Percentiles rank a stretch among this genome's conserved stretches.
Evolutionary conservation across 1,284 basidiomycete species (phyloP).

Genomic region (Fomitiporia mediterranea): DNA sequence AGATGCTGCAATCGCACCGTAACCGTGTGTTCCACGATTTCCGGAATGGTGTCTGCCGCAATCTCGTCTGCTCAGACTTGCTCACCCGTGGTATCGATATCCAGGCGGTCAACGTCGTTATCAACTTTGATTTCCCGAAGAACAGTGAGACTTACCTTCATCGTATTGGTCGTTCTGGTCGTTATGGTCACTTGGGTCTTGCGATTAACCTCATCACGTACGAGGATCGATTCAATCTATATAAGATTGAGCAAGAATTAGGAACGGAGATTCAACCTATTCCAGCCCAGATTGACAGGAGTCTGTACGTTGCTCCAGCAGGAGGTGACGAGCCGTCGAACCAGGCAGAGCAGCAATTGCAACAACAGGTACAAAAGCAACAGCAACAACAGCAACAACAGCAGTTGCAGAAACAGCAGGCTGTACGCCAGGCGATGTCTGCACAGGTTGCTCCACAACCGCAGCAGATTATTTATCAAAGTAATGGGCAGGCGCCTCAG

Average conservation of each 20-base stretch:
- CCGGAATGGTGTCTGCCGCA: slow-evolving; percentile 96
- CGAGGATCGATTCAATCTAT: slow-evolving; percentile 96
- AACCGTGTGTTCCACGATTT: slow-evolving; percentile 99
- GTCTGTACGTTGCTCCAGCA: slow-evolving; percentile 83
- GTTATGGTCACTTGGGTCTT: slow-evolving; percentile 95
- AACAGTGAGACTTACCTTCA: slow-evolving; percentile 98
- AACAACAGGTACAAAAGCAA: slow-evolving; percentile 26
- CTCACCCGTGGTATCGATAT: slow-evolving; percentile 99
- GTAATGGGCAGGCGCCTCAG: slow-evolving; percentile 15
- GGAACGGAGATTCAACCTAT: slow-evolving; percentile 98
- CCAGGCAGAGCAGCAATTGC: slow-evolving; percentile 25
- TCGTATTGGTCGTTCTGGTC: slow-evolving; percentile 94
- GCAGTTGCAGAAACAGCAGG: slow-evolving; percentile 5
- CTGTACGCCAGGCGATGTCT: neutral
- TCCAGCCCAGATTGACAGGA: slow-evolving; percentile 86
- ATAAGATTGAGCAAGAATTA: slow-evolving; percentile 96
- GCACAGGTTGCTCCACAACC: slow-evolving; percentile 1
- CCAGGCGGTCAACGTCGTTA: slow-evolving; percentile 99
- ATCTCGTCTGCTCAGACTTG: slow-evolving; percentile 95
- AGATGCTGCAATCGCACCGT: slow-evolving; percentile 98
- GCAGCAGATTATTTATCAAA: slow-evolving; percentile 18
- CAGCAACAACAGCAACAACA: slow-evolving; percentile 21
- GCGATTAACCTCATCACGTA: slow-evolving; percentile 97
- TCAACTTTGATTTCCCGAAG: slow-evolving; percentile 99
- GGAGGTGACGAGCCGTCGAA: slow-evolving; percentile 43